Percentiles rank a stretch among this genome's conserved stretches.
These are phyloP conservation scores for Cladobotryum protrusum DNA, from an alignment of 2,329 filamentous ascomycete genomes.

Conservation along the genomic window DNA sequence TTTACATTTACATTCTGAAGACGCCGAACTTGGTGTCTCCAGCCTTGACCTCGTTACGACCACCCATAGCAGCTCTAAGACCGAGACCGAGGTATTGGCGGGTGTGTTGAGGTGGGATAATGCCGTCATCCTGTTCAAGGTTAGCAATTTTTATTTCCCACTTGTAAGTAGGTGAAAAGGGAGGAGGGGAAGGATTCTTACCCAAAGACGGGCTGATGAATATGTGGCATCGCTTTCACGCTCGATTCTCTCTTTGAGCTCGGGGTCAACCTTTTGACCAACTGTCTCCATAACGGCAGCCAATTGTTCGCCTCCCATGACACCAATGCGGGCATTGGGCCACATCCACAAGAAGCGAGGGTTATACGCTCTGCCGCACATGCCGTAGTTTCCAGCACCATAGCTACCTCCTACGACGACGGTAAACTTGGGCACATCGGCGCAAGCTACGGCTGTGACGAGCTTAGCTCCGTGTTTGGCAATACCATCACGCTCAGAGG, in stretches of 20 bases:
- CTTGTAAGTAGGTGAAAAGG: not conserved
- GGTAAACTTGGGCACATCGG: conserved; percentile 92
- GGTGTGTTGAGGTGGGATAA: conserved; percentile 73
- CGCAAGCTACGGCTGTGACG: conserved; percentile 89
- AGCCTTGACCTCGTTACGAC: conserved; percentile 54
- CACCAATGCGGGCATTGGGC: conserved; percentile 92
- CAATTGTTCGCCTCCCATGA: conserved; percentile 94
- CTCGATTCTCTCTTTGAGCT: conserved; percentile 78
- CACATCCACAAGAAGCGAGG: conserved; percentile 92
- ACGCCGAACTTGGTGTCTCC: conserved; percentile 69
- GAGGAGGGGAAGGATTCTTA: conserved; percentile 25
- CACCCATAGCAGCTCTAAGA: conserved; percentile 64
- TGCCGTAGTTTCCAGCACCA: conserved; percentile 95
- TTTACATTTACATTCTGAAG: conserved; percentile 63
- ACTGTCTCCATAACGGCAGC: conserved; percentile 92
- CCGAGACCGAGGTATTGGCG: conserved; percentile 65
- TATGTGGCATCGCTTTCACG: conserved; percentile 83
- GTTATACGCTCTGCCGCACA: conserved; percentile 93
- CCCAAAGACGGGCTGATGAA: conserved; percentile 86
- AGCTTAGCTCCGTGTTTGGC: conserved; percentile 97
- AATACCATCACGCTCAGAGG: conserved; percentile 89
- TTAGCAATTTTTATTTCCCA: not conserved
- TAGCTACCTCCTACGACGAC: conserved; percentile 92
- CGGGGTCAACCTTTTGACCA: conserved; percentile 73
- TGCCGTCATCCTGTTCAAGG: conserved; percentile 61